These are phyloP conservation scores for Astrothelium macrocarpum DNA, from an alignment of 495 filamentous ascomycete species.

Conservation along the genomic window DNA sequence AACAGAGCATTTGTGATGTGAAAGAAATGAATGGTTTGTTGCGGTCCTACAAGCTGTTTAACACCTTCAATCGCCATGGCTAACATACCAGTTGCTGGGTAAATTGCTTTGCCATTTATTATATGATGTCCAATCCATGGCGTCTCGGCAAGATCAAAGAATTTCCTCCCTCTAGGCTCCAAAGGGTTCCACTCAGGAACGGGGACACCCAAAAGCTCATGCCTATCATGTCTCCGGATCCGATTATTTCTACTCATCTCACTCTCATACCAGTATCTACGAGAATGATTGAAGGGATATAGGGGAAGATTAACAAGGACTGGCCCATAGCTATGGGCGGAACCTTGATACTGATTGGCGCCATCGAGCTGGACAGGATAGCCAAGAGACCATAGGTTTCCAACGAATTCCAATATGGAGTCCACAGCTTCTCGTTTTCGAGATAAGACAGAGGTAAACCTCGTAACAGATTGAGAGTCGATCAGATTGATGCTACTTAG, in stretches of 20 bases:
- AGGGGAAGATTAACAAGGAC: background rate
- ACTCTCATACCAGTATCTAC: slow-evolving; percentile 4
- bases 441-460: background rate
- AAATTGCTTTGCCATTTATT: background rate
- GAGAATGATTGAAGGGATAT: slow-evolving; percentile 5
- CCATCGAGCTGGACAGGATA: slow-evolving; percentile 18
- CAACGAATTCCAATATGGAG: slow-evolving; percentile 2
- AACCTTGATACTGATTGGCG: slow-evolving; percentile 7
- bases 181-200: slow-evolving; percentile 39
- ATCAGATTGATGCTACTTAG: background rate
- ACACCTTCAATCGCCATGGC: background rate
- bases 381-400: slow-evolving; percentile 16
- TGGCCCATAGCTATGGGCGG: background rate
- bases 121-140: slow-evolving; percentile 47
- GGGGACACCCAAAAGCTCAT: slow-evolving; percentile 47
- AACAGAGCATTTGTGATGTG: background rate
- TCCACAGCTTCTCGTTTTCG: no score
- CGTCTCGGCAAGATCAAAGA: slow-evolving; percentile 40
- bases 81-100: background rate
- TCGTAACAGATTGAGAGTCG: background rate
- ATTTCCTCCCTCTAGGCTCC: slow-evolving; percentile 45
- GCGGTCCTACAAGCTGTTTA: background rate
- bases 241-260: slow-evolving; percentile 41
- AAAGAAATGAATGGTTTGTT: background rate
- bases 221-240: slow-evolving; percentile 34